Evolutionary conservation across 805 yeast species (phyloP).

Genomic region (Lachancea sp.): DNA sequence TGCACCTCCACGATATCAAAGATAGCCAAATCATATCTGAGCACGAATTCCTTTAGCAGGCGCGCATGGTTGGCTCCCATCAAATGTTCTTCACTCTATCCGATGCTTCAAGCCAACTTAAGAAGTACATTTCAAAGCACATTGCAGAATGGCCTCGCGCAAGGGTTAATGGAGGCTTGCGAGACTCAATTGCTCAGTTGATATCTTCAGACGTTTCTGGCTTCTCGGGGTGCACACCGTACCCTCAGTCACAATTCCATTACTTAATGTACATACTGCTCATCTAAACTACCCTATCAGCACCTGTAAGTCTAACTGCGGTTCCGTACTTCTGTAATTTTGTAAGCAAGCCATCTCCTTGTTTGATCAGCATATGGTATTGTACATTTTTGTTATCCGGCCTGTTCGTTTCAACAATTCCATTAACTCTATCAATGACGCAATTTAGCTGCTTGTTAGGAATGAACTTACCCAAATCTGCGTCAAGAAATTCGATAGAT

Average conservation of each 20-base stretch:
- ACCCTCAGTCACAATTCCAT: slow-evolving; percentile 2
- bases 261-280: neutral
- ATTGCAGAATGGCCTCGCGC: too few relatives aligned
- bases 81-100: too few relatives aligned
- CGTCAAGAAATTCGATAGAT: slow-evolving; percentile 77
- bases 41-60: too few relatives aligned
- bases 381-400: slow-evolving; percentile 96
- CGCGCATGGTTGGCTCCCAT: too few relatives aligned
- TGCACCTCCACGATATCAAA: too few relatives aligned
- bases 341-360: slow-evolving; percentile 87
- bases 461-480: slow-evolving; percentile 81
- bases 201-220: too few relatives aligned
- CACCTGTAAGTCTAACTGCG: slow-evolving; percentile 91
- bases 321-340: slow-evolving; percentile 96
- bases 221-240: too few relatives aligned
- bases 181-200: too few relatives aligned
- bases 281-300: slow-evolving; percentile 49
- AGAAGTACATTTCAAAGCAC: too few relatives aligned
- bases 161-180: too few relatives aligned
- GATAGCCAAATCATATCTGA: too few relatives aligned
- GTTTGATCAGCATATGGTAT: slow-evolving; percentile 80
- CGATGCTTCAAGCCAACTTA: too few relatives aligned
- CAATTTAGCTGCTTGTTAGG: slow-evolving; percentile 93
- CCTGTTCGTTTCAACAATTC: slow-evolving; percentile 89
- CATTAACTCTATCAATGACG: slow-evolving; percentile 91